These are phyloP conservation scores for Lentinula boryana DNA, from an alignment of 768 basidiomycete genomes.

Conservation along the genomic window DNA sequence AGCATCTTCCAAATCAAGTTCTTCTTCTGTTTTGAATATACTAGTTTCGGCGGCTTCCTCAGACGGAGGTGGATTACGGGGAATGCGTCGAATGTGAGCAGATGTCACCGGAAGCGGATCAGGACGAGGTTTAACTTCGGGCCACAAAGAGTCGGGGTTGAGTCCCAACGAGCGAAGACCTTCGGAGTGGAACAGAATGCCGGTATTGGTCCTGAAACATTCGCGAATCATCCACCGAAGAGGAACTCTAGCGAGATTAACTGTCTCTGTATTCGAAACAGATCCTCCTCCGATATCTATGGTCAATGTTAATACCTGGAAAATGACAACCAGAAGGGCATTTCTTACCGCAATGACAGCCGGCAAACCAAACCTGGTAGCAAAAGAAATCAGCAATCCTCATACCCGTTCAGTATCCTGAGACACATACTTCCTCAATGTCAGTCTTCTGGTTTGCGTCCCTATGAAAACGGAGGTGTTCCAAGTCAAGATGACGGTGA, in stretches of 20 bases:
- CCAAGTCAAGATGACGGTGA: neutral
- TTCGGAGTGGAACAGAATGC: slow-evolving; percentile 52
- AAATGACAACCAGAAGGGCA: neutral
- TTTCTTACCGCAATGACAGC: slow-evolving; percentile 30
- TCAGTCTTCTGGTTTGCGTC: slow-evolving; percentile 6
- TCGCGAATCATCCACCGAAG: slow-evolving; percentile 76
- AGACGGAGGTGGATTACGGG: slow-evolving; percentile 11
- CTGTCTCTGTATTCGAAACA: slow-evolving; percentile 28
- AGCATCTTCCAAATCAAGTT: slow-evolving; percentile 62
- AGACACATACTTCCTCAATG: slow-evolving; percentile 2
- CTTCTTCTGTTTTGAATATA: slow-evolving; percentile 36
- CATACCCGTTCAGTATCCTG: neutral
- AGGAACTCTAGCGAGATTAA: slow-evolving; percentile 63
- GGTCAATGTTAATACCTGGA: neutral
- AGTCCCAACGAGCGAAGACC: slow-evolving; percentile 40
- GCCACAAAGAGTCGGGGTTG: slow-evolving; percentile 39
- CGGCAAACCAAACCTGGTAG: slow-evolving; percentile 5
- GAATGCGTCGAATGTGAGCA: slow-evolving; percentile 9
- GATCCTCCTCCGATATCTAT: slow-evolving; percentile 25
- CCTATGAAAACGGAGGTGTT: neutral
- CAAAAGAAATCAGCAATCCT: neutral
- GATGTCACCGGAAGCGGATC: slow-evolving; percentile 27
- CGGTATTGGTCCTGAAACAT: slow-evolving; percentile 48
- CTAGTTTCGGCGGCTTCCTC: slow-evolving; percentile 15
- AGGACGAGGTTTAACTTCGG: slow-evolving; percentile 32